Evolutionary conservation across 306 rosid genomes (phyloP).

Genomic region (Citrullus colocynthis): DNA sequence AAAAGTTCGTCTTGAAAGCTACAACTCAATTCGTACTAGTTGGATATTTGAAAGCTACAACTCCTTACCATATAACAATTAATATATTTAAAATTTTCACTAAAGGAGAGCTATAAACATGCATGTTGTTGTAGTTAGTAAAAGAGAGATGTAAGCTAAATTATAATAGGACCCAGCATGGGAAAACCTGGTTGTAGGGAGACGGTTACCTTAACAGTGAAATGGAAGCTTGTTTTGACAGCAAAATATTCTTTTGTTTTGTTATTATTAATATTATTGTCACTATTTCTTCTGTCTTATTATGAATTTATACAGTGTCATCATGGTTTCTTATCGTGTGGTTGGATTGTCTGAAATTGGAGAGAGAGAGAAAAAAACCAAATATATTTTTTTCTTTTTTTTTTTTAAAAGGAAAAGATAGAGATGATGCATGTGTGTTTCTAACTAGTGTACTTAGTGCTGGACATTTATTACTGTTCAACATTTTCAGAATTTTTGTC

Average conservation of each 20-base stretch:
- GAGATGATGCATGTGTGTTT: neutral
- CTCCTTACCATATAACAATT: neutral
- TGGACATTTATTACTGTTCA: neutral
- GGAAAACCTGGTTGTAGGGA: neutral
- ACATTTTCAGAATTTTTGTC: neutral
- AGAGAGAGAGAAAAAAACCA: neutral
- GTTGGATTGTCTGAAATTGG: neutral
- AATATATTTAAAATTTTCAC: no score
- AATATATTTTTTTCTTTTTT: neutral
- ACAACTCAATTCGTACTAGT: neutral
- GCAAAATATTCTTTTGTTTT: neutral
- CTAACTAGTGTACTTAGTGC: neutral
- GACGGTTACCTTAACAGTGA: neutral
- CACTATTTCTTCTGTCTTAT: neutral
- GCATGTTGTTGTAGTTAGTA: no score
- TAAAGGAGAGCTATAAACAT: no score
- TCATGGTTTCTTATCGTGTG: constrained; percentile 1
- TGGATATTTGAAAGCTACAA: neutral
- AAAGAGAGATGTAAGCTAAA: no score
- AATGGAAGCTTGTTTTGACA: neutral
- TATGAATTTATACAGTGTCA: neutral
- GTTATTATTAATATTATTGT: neutral
- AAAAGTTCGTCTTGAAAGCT: neutral
- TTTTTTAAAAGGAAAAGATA: neutral
- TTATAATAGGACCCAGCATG: neutral